phyloP scores from a whole-genome alignment of 73 alveolate species.

The Effrenium voratum region DNA sequence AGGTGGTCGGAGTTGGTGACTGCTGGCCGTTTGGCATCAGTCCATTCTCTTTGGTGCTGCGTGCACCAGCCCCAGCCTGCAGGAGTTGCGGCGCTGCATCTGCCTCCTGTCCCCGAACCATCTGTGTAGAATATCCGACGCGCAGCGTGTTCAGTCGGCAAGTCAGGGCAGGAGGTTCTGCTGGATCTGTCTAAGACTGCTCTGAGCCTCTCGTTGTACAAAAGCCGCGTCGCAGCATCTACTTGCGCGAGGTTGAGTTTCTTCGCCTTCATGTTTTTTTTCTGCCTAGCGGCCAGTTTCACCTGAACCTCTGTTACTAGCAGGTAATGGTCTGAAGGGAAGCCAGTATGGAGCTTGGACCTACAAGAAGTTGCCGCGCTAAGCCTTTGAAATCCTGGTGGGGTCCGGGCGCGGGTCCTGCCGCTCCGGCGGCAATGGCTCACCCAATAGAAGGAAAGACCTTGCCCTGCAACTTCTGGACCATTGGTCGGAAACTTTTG shows the following conservation, averaged over 20 bases:
- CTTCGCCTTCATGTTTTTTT: neutral
- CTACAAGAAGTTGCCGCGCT: neutral
- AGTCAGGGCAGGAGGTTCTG: neutral
- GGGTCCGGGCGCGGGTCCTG: neutral
- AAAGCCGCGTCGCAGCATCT: neutral
- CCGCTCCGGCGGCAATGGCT: neutral
- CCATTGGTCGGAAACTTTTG: neutral
- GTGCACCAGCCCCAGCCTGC: neutral
- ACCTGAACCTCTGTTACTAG: neutral
- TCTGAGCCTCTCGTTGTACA: neutral
- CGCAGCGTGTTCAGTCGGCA: neutral
- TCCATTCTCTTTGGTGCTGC: neutral
- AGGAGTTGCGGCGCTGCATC: neutral
- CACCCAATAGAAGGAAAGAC: neutral
- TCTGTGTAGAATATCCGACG: neutral
- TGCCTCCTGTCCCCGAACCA: neutral
- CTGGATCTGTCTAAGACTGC: neutral
- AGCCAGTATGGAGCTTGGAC: neutral
- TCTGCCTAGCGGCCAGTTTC: neutral
- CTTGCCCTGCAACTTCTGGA: neutral
- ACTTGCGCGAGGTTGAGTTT: neutral
- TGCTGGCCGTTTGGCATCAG: neutral
- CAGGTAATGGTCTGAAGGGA: neutral
- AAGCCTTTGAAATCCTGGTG: neutral
- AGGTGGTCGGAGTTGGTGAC: neutral